Evolutionary conservation across 345 rosid genomes (phyloP).

Genomic region (Bretschneidera sinensis): DNA sequence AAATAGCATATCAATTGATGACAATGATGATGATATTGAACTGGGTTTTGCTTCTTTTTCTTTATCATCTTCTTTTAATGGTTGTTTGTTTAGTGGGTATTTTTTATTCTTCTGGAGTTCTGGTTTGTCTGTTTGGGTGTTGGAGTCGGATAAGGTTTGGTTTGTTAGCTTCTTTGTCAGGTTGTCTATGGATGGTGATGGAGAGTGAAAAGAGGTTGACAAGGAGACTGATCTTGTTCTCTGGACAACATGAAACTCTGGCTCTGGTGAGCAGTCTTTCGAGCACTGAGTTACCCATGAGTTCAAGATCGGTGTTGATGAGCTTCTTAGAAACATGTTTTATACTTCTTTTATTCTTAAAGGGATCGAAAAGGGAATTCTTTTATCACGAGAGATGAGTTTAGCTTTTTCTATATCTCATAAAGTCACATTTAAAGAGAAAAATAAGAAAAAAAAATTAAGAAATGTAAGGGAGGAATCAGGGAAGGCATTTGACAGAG

Average conservation of each 20-base stretch:
- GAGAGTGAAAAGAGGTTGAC: slow-evolving; percentile 4
- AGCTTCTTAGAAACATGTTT: slow-evolving; percentile 56
- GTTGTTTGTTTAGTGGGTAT: slow-evolving; percentile 20
- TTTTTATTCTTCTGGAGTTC: slow-evolving; percentile 1
- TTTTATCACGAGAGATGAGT: too few species aligned
- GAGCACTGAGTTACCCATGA: slow-evolving; percentile 45
- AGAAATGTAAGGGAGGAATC: too few species aligned
- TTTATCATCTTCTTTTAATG: too few species aligned
- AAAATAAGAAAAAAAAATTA: too few species aligned
- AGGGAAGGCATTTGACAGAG: too few species aligned
- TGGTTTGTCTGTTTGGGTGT: slow-evolving; percentile 24
- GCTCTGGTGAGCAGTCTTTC: slow-evolving; percentile 40
- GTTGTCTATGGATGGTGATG: slow-evolving; percentile 27
- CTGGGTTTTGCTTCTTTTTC: not conserved
- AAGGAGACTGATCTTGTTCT: slow-evolving; percentile 35
- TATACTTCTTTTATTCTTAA: slow-evolving; percentile 4
- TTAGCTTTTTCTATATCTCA: too few species aligned
- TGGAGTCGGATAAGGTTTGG: slow-evolving; percentile 24
- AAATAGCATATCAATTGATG: slow-evolving; percentile 25
- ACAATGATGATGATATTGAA: slow-evolving; percentile 15
- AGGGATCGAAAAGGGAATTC: not conserved
- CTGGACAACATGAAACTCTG: slow-evolving; percentile 29
- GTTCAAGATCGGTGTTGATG: slow-evolving; percentile 43
- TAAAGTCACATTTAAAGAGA: too few species aligned
- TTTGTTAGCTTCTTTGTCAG: slow-evolving; percentile 22